Conservation (phyloP, 768 basidiomycete genomes). For the Boletus bicolor region DNA sequence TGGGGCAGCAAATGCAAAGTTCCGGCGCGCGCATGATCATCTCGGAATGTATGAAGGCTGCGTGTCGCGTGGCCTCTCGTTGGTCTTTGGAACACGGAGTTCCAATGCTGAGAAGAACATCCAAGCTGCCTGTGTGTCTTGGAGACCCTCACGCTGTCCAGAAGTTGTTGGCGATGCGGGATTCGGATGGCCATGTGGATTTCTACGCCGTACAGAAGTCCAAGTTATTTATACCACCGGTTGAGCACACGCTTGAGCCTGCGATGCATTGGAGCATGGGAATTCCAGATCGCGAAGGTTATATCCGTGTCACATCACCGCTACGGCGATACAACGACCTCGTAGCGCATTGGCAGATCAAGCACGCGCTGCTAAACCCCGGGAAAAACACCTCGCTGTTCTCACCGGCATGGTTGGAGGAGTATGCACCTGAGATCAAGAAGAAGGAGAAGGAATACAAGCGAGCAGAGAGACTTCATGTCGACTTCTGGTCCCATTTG, state of each 20-base stretch:
- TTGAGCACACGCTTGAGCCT: slow-evolving; percentile 50
- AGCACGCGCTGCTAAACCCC: slow-evolving; percentile 56
- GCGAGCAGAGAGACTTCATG: slow-evolving; percentile 32
- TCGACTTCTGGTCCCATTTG: slow-evolving; percentile 39
- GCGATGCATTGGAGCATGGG: slow-evolving; percentile 68
- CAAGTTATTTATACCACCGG: slow-evolving; percentile 35
- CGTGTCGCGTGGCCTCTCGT: slow-evolving; percentile 69
- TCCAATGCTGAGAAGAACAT: slow-evolving; percentile 59
- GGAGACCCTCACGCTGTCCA: slow-evolving; percentile 36
- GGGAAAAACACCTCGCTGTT: slow-evolving; percentile 41
- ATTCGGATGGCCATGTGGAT: slow-evolving; percentile 43
- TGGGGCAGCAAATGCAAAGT: slow-evolving; percentile 19
- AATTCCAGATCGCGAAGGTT: slow-evolving; percentile 71
- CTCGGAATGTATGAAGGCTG: slow-evolving; percentile 79
- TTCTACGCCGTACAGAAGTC: slow-evolving; percentile 33
- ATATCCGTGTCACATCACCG: slow-evolving; percentile 81
- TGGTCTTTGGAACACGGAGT: slow-evolving; percentile 61
- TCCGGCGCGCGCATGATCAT: slow-evolving; percentile 56
- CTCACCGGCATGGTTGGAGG: slow-evolving; percentile 42
- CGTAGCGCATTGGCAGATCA: slow-evolving; percentile 91
- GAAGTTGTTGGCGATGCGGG: slow-evolving; percentile 48
- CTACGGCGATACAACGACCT: slow-evolving; percentile 83
- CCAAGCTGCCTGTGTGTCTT: slow-evolving; percentile 31
- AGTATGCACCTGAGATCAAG: slow-evolving; percentile 38
- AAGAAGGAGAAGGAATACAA: slow-evolving; percentile 35